Conservation (phyloP, 257 asterid genomes). For the Forsythia viridissima region DNA sequence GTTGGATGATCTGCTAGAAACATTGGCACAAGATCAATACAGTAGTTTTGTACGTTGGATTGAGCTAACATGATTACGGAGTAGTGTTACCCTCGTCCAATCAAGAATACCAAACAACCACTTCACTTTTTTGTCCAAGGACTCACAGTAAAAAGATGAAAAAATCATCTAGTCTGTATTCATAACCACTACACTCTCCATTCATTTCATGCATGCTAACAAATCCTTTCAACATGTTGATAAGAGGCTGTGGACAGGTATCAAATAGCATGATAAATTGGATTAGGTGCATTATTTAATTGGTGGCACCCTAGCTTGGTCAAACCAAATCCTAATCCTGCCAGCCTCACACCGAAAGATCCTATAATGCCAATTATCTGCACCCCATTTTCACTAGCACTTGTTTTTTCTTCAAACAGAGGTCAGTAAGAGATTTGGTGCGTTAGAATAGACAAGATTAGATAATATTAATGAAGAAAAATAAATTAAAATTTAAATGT, state of each 20-base stretch:
- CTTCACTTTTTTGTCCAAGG: constrained; percentile 24
- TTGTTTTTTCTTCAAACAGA: background rate
- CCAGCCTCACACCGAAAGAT: background rate
- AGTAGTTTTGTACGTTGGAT: background rate
- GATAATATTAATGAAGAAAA: background rate
- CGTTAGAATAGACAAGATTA: background rate
- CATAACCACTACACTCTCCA: constrained; percentile 31
- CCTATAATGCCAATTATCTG: background rate
- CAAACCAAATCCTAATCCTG: constrained; percentile 49
- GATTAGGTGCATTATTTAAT: constrained; percentile 51
- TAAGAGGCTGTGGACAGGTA: constrained; percentile 22
- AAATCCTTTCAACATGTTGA: constrained; percentile 11
- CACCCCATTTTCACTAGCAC: background rate
- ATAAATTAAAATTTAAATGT: background rate
- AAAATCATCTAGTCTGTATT: background rate
- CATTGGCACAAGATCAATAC: background rate
- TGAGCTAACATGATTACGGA: background rate
- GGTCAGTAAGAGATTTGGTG: background rate
- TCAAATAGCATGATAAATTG: constrained; percentile 25
- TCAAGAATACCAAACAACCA: constrained; percentile 10
- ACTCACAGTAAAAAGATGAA: constrained; percentile 19
- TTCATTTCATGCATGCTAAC: background rate
- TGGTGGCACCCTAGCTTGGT: constrained; percentile 32
- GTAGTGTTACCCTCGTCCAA: no score
- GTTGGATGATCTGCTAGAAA: background rate